Conservation (phyloP, 176 grass and related monocot genomes). For the Rhynchospora breviuscula region DNA sequence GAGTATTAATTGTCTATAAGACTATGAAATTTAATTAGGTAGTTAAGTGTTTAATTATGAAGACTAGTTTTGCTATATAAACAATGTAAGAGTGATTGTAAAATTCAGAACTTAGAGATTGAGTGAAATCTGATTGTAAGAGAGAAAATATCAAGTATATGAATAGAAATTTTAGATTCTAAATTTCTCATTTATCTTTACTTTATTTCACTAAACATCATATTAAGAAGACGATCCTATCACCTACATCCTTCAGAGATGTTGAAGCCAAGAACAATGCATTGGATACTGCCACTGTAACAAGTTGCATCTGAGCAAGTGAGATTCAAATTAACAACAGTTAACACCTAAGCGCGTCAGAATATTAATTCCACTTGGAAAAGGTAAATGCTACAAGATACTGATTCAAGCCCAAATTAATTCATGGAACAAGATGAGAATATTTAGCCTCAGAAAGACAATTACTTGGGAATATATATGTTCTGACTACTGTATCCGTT, state of each 20-base stretch:
- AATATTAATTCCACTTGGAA: constrained; percentile 15
- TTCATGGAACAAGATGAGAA: neutral
- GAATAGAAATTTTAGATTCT: too few species aligned
- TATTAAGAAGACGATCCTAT: too few species aligned
- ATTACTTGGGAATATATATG: neutral
- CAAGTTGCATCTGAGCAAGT: constrained; percentile 1
- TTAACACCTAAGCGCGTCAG: neutral
- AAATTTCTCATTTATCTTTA: too few species aligned
- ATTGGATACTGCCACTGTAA: neutral
- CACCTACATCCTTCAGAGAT: neutral
- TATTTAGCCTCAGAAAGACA: neutral
- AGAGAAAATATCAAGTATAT: too few species aligned
- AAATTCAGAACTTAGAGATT: too few species aligned
- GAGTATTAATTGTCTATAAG: too few species aligned
- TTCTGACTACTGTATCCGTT: neutral
- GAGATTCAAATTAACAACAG: constrained; percentile 2
- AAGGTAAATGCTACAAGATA: constrained; percentile 8
- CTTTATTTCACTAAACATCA: too few species aligned
- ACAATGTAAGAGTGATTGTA: too few species aligned
- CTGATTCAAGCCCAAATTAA: neutral
- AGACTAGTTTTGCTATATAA: too few species aligned
- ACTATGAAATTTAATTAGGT: too few species aligned
- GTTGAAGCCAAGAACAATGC: neutral
- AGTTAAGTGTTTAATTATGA: too few species aligned
- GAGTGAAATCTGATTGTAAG: too few species aligned